Conservation (phyloP, 352 stramenopile genomes). For the Phytophthora ohioensis region DNA sequence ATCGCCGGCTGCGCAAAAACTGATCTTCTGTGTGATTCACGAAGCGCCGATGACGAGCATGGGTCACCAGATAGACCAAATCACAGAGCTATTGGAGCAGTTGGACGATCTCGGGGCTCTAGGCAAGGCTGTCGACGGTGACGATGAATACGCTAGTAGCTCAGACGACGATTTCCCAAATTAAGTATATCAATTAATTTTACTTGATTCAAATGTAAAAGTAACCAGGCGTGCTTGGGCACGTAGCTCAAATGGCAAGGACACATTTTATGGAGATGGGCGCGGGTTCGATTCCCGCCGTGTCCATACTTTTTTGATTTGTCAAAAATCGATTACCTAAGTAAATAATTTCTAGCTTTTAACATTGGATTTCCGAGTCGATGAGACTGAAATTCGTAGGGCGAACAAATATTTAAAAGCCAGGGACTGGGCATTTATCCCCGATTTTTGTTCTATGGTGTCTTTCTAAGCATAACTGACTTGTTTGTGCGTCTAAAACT, state of each 20-base stretch:
- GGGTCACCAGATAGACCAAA: background rate
- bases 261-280: background rate
- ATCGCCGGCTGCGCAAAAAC: background rate
- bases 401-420: too few species aligned
- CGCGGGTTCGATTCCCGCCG: constrained; percentile 4
- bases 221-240: constrained; percentile 7
- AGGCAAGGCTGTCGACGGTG: background rate
- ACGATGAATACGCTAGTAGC: background rate
- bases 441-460: too few species aligned
- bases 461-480: too few species aligned
- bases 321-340: background rate
- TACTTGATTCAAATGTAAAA: background rate
- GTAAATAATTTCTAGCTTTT: background rate
- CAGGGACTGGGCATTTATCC: too few species aligned
- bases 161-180: background rate
- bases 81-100: background rate
- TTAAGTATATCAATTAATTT: background rate
- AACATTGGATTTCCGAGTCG: too few species aligned
- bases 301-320: background rate
- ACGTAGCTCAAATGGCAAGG: background rate
- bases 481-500: too few species aligned
- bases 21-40: constrained; percentile 1
- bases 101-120: background rate
- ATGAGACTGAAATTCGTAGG: too few species aligned
- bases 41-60: background rate